These are phyloP conservation scores for Trichoderma erinaceum DNA, from an alignment of 495 filamentous ascomycete genomes.

Conservation along the genomic window DNA sequence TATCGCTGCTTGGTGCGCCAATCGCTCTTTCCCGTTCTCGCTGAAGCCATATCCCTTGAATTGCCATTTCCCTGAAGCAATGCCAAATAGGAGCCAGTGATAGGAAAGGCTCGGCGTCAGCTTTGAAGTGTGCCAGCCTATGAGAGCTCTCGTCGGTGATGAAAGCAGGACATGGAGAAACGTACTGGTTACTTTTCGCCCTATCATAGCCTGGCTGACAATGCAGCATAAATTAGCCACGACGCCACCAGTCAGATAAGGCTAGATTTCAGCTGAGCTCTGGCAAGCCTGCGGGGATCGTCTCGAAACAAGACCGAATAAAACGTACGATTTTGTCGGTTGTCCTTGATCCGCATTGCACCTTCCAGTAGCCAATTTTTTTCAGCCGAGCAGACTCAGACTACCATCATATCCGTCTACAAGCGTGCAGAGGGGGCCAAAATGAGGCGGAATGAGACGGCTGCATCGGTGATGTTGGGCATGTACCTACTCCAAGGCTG, in stretches of 20 bases:
- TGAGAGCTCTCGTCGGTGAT: slow-evolving; percentile 3
- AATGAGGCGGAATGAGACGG: background rate
- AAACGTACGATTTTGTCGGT: slow-evolving; percentile 6
- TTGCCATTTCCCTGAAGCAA: slow-evolving; percentile 1
- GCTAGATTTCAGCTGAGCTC: slow-evolving; percentile 9
- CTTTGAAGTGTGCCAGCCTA: background rate
- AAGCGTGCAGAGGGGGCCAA: background rate
- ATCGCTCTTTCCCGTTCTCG: background rate
- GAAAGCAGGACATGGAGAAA: background rate
- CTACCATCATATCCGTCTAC: background rate
- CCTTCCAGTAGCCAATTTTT: background rate
- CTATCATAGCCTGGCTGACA: background rate
- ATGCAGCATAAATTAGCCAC: slow-evolving; percentile 5
- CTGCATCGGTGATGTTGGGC: background rate
- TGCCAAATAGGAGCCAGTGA: background rate
- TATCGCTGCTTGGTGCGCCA: background rate
- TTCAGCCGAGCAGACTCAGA: background rate
- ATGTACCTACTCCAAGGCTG: background rate
- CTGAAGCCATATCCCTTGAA: background rate
- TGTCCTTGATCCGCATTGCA: background rate
- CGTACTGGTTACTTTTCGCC: background rate
- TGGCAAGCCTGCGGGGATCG: slow-evolving; percentile 4
- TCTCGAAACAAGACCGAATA: slow-evolving; percentile 2
- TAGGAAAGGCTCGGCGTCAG: background rate
- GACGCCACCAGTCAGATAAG: slow-evolving; percentile 5